Base-by-base conservation (phyloP, 305 asterid genomes). In the Andrographis paniculata region DNA sequence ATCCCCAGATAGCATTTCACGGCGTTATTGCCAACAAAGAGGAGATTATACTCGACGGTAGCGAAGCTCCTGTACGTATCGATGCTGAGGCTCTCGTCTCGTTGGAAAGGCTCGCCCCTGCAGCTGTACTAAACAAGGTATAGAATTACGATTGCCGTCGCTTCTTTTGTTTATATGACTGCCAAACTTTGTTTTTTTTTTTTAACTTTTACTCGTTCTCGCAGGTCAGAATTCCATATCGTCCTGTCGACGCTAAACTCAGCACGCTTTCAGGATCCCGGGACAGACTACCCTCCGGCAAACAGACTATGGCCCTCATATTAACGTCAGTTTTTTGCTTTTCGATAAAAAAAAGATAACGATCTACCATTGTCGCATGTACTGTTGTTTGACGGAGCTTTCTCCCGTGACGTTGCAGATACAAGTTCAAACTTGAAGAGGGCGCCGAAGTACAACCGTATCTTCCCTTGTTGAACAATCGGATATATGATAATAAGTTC, bases 211-310 rank as follows among this genome's bases (percentile, higher is more conserved):
- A 17, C 10, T 17, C 6, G 58, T 22, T 48, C 35, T 60, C 75
- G 70, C 89, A 92, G 99, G 71, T 87, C 41, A 74, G 96, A 77
- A 70, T 76, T 41, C 87, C 95, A 44, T 81, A 80, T 70, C 82
- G 96, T 52, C 99, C 99, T 38, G 56, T 73, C 61, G 94, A 84
- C 70, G 63, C 94, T 51, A 87, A 92, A 68, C 65, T 87, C 72
- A 73, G 70, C 60, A 77, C 95, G 0, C 96, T 92, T 31, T 74
- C 91, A 53, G 79, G 80, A 9, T 91, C 79, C 37, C 68, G 99
- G 64, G 99, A 92, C 82, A 81, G 66, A 75, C 71, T 92, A 46
- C 95, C 99, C n/a, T 87, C 95, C 17, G 96, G 96, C 63, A 79
- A 92, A 69, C 94, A 78, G 71, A 92, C 67, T 45, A 53, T 87